phyloP scores from a whole-genome alignment of 1,284 basidiomycete genomes.

The Rhizoctonia solani region DNA sequence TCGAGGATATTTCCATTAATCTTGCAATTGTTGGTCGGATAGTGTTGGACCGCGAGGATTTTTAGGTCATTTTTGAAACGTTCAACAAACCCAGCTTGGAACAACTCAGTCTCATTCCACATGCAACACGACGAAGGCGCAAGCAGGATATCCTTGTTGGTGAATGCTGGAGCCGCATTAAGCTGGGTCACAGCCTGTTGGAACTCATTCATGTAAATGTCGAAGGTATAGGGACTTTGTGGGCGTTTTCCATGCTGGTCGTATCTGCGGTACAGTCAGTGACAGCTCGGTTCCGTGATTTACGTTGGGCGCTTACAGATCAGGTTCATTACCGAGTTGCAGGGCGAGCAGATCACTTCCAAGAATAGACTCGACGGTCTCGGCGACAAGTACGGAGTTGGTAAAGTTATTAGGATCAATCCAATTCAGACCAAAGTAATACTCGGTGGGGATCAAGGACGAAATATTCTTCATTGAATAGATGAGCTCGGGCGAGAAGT shows the following conservation, averaged over 20 bases:
- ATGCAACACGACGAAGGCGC: constrained; percentile 61
- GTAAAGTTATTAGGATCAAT: constrained; percentile 46
- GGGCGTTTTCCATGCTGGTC: constrained; percentile 43
- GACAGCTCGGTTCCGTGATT: constrained; percentile 44
- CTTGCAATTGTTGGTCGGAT: constrained; percentile 39
- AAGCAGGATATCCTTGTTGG: constrained; percentile 55
- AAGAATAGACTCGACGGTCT: constrained; percentile 54
- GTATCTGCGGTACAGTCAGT: constrained; percentile 6
- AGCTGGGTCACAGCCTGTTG: constrained; percentile 51
- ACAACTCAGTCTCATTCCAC: constrained; percentile 46
- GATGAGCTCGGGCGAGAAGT: constrained; percentile 47
- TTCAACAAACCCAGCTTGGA: constrained; percentile 47
- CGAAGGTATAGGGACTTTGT: constrained; percentile 47
- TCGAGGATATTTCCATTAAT: constrained; percentile 43
- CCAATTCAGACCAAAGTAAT: constrained; percentile 47
- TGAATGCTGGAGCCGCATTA: constrained; percentile 49
- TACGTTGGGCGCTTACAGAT: constrained; percentile 55
- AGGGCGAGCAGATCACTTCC: constrained; percentile 63
- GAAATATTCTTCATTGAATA: constrained; percentile 48
- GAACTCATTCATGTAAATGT: constrained; percentile 58
- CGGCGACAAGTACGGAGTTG: constrained; percentile 61
- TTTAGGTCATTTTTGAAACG: constrained; percentile 44
- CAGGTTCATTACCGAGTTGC: constrained; percentile 64
- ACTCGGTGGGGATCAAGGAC: constrained; percentile 43
- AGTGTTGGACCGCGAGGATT: constrained; percentile 41